Percentiles rank a stretch among this genome's conserved stretches.
These are phyloP conservation scores for Apocynum venetum DNA, from an alignment of 257 asterid species.

Conservation along the genomic window DNA sequence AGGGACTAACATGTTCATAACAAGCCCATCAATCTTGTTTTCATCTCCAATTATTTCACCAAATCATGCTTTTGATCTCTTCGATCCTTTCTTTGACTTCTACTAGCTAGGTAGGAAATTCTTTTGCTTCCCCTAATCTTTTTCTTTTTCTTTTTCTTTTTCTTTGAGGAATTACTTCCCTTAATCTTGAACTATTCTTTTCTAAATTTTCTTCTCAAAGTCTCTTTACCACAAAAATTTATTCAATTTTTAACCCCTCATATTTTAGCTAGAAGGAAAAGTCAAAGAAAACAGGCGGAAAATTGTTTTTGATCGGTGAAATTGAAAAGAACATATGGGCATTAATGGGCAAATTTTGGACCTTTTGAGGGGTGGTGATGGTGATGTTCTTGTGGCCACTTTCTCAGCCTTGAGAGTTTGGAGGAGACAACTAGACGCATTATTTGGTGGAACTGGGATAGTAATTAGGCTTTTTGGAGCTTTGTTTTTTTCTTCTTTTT, in stretches of 20 bases:
- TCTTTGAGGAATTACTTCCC: neutral
- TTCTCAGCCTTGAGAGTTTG: too few species aligned
- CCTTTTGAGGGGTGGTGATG: too few species aligned
- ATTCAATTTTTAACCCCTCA: neutral
- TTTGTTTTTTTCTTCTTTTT: neutral
- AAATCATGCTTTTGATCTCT: conserved; percentile 46
- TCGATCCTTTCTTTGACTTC: conserved; percentile 74
- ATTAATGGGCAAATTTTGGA: neutral
- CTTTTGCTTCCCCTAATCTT: neutral
- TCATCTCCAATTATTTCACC: conserved; percentile 74
- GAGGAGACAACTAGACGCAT: too few species aligned
- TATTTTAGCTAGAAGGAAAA: neutral
- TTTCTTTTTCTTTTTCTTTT: too few species aligned
- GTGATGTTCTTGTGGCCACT: neutral
- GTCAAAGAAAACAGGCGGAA: conserved; percentile 6
- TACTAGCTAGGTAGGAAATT: conserved; percentile 18
- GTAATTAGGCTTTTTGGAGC: neutral
- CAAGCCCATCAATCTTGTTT: conserved; percentile 70
- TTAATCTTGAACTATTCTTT: neutral
- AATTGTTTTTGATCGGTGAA: neutral
- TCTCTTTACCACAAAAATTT: neutral
- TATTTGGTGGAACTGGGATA: neutral
- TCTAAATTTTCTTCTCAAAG: neutral
- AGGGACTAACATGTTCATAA: conserved; percentile 53
- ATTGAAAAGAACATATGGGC: too few species aligned